Conservation (phyloP, 1,139 yeast genomes). For the Kodamaea alishanica region DNA sequence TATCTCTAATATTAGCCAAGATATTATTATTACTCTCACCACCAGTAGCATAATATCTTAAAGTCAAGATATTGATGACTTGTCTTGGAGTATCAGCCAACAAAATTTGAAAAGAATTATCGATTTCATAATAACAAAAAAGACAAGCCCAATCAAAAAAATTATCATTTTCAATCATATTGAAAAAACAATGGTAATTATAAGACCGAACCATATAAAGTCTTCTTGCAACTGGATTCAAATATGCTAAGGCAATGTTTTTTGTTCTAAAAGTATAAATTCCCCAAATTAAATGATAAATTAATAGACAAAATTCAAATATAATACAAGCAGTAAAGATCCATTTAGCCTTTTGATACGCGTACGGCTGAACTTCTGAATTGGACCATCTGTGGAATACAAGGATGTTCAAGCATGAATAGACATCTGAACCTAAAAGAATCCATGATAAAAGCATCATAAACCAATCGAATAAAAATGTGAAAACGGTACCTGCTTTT, state of each 20-base stretch:
- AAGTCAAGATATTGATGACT: conserved; percentile 72
- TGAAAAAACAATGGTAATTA: conserved; percentile 68
- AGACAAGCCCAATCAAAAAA: conserved; percentile 67
- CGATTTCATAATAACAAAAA: conserved; percentile 62
- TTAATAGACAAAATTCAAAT: conserved; percentile 58
- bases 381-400: conserved; percentile 77
- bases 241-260: conserved; percentile 68
- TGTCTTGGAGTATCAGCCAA: conserved; percentile 90
- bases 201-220: conserved; percentile 56
- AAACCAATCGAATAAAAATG: conserved; percentile 52
- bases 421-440: conserved; percentile 68
- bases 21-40: conserved; percentile 44
- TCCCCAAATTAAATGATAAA: conserved; percentile 61
- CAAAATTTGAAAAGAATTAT: conserved; percentile 59
- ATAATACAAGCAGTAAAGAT: conserved; percentile 81
- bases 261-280: conserved; percentile 53
- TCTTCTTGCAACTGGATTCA: conserved; percentile 60
- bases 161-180: conserved; percentile 62
- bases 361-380: conserved; percentile 52
- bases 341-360: conserved; percentile 65
- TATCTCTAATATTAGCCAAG: conserved; percentile 48
- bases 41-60: conserved; percentile 52
- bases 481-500: conserved; percentile 48
- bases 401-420: conserved; percentile 72
- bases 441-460: conserved; percentile 52